Evolutionary conservation across 1,139 yeast genomes (phyloP), one percentile per base, ranked within the genome.

Genomic region (Suhomyces chickasaworum): DNA sequence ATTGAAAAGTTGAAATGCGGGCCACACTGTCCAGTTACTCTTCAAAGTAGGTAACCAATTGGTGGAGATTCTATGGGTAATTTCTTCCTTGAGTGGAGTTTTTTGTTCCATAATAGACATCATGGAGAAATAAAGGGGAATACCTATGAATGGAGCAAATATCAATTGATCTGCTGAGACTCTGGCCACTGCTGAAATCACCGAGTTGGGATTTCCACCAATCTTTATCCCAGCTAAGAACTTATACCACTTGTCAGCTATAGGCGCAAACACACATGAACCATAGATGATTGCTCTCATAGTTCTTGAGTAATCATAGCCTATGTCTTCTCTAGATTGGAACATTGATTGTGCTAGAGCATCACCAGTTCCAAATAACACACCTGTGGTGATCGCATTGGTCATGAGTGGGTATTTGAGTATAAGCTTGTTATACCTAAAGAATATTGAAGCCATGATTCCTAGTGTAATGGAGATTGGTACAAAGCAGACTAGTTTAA

Each of bases 1-100:
- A 64, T 91, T 91, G 48, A 82, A 57, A 42, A 79, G 52, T 65
- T 90, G 97, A 57, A 90, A 84, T 0, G 80, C 69, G 0, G 97
- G 97, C 97, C 97, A 90, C 7, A 90, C 86, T 40, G 74, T 55
- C 96, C 96, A 90, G 61, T 89, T 89, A 27, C 86, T 77, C 27
- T 69, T 52, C 37, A 89, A 65, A 0, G 95, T 87, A 5, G 69
- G 65, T 80, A 79, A 73, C 80, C 83, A 83, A 47, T 79, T 78
- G 13, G 69, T 64, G 1, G 64, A 37, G 23, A 84, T 60, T 51
- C 80, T 82, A 4, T 53, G 41, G 37, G 60, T 56, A 4, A 77
- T 67, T 12, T 70, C 73, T 7, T 49, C 48, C 16, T 53, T 43
- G n/a, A 66, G 60, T 13, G 58, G 53, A 6, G 44, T 32, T 46